These are phyloP conservation scores for Alternaria ventricosa DNA, from an alignment of 2,329 filamentous ascomycete genomes.

Conservation along the genomic window DNA sequence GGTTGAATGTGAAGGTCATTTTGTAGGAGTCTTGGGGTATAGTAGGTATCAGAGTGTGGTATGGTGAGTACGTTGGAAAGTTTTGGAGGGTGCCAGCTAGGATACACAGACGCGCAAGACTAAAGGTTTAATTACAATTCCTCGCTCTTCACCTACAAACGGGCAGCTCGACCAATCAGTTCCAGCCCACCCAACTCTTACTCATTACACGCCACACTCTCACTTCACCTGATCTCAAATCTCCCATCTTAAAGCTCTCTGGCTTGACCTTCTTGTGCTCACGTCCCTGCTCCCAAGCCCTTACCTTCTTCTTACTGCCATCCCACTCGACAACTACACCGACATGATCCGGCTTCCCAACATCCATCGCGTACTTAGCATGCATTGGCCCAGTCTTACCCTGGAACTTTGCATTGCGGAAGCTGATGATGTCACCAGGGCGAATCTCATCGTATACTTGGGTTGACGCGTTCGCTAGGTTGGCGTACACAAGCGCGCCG, in stretches of 20 bases:
- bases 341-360: slow-evolving; percentile 88
- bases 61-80: not conserved
- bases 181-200: slow-evolving; percentile 89
- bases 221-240: slow-evolving; percentile 90
- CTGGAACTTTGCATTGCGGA: slow-evolving; percentile 93
- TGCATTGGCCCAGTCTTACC: slow-evolving; percentile 96
- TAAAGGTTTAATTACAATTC: not conserved
- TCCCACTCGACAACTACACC: slow-evolving; percentile 96
- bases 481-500: slow-evolving; percentile 90
- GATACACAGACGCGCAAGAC: not conserved
- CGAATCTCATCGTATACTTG: slow-evolving; percentile 92
- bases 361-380: slow-evolving; percentile 87
- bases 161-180: not conserved
- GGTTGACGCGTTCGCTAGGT: slow-evolving; percentile 91
- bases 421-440: slow-evolving; percentile 87
- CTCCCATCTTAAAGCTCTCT: slow-evolving; percentile 92
- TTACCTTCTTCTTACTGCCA: slow-evolving; percentile 95
- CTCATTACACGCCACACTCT: slow-evolving; percentile 98
- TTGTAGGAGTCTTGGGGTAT: not conserved
- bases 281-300: slow-evolving; percentile 92
- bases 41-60: not conserved
- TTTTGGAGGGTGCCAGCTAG: not conserved
- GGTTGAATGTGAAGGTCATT: not conserved
- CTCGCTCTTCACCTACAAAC: not conserved
- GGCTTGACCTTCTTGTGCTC: slow-evolving; percentile 93